Evolutionary conservation across 2,329 filamentous ascomycete species (phyloP).

Genomic region (Trichoderma koningii): DNA sequence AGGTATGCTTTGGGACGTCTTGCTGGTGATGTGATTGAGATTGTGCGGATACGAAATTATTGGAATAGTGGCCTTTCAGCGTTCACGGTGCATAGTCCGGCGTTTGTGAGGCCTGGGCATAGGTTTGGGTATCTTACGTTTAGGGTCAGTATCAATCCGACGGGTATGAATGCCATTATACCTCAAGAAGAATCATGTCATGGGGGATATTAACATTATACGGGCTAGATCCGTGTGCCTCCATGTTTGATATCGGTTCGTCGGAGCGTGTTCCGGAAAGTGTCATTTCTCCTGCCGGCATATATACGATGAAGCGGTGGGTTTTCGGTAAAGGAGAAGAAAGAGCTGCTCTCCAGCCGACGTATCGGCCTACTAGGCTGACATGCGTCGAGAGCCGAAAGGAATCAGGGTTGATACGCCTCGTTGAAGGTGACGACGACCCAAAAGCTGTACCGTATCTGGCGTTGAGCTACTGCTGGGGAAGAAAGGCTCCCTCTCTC

Average conservation of each 20-base stretch:
- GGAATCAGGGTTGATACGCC: neutral
- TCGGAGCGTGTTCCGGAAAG: slow-evolving; percentile 7
- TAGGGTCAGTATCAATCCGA: neutral
- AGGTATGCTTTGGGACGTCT: neutral
- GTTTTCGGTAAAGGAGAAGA: neutral
- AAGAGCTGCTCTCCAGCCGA: neutral
- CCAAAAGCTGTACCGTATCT: neutral
- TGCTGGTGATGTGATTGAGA: neutral
- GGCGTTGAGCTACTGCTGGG: slow-evolving; percentile 19
- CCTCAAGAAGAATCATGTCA: neutral
- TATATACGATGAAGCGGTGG: slow-evolving; percentile 10
- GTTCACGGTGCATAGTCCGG: slow-evolving; percentile 1
- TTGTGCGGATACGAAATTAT: neutral
- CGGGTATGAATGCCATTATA: neutral
- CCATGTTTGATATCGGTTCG: neutral
- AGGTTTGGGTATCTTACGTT: slow-evolving; percentile 3
- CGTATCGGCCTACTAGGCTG: slow-evolving; percentile 13
- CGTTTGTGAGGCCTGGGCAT: slow-evolving; percentile 2
- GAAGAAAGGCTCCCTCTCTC: neutral
- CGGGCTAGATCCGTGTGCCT: neutral
- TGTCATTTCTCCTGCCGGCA: slow-evolving; percentile 6
- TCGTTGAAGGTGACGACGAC: neutral
- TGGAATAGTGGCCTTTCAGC: slow-evolving; percentile 1
- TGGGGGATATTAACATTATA: neutral
- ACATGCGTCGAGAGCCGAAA: neutral